These are phyloP conservation scores for Musa schizocarpa DNA, from an alignment of 176 grass and related monocot genomes.

Conservation along the genomic window DNA sequence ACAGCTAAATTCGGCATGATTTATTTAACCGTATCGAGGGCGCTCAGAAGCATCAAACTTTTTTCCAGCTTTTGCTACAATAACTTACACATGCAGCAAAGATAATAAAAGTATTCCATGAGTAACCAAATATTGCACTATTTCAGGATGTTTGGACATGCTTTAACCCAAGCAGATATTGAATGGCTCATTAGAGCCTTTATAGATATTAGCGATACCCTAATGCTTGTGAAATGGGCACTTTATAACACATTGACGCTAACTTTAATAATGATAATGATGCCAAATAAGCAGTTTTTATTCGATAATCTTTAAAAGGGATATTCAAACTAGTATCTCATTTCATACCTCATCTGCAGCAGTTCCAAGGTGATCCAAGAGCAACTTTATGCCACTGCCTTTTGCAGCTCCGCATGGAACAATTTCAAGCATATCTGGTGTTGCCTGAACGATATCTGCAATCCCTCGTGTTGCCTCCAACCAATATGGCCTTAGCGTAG, in stretches of 20 bases:
- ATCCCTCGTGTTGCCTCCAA: slow-evolving; percentile 43
- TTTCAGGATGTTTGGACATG: background rate
- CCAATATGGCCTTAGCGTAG: slow-evolving; percentile 67
- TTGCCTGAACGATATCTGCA: slow-evolving; percentile 58
- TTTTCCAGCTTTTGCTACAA: background rate
- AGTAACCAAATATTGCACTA: background rate
- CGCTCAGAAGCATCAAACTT: no score
- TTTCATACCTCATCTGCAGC: slow-evolving; percentile 54
- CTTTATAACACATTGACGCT: no score
- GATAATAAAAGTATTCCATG: background rate
- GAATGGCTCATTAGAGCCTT: background rate
- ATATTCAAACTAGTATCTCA: no score
- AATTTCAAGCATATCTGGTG: slow-evolving; percentile 88
- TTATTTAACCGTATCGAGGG: background rate
- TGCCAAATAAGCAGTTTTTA: background rate
- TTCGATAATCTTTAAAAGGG: background rate
- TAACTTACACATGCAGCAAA: background rate
- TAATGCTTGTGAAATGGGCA: background rate
- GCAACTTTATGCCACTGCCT: slow-evolving; percentile 58
- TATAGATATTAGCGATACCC: background rate
- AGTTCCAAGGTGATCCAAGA: slow-evolving; percentile 69
- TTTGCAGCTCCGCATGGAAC: slow-evolving; percentile 72
- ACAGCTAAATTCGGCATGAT: background rate
- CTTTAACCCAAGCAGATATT: background rate
- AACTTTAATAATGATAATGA: no score